Evolutionary conservation across 352 stramenopile species (phyloP).

Genomic region (Globisporangium paroecandrum): DNA sequence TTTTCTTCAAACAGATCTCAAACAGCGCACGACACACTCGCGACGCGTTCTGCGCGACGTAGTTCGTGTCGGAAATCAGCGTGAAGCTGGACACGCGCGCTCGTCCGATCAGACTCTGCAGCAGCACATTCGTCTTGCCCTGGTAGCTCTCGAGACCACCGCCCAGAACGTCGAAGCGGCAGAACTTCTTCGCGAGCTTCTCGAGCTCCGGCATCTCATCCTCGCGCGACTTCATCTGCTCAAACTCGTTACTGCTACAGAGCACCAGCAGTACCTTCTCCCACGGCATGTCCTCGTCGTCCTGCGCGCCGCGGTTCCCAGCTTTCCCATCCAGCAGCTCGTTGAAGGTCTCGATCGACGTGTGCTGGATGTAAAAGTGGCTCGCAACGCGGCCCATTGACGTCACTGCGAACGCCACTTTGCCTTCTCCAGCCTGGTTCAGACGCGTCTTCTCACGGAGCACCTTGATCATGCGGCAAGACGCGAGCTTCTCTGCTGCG

Average conservation of each 20-base stretch:
- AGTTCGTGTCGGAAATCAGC: slow-evolving; percentile 99
- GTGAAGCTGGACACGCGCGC: slow-evolving; percentile 94
- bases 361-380: slow-evolving; percentile 99
- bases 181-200: slow-evolving; percentile 86
- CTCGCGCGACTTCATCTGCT: slow-evolving; percentile 94
- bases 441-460: slow-evolving; percentile 50
- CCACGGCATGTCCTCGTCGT: slow-evolving; percentile 58
- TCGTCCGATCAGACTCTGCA: slow-evolving; percentile 85
- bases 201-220: slow-evolving; percentile 95
- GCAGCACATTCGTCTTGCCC: slow-evolving; percentile 96
- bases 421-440: slow-evolving; percentile 33
- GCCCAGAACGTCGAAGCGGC: slow-evolving; percentile 86
- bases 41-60: slow-evolving; percentile 98
- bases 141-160: slow-evolving; percentile 89
- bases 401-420: slow-evolving; percentile 89
- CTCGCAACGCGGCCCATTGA: slow-evolving; percentile 96
- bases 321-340: slow-evolving; percentile 83
- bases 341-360: slow-evolving; percentile 98
- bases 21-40: slow-evolving; percentile 97
- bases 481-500: slow-evolving; percentile 69
- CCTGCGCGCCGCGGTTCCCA: slow-evolving; percentile 22
- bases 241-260: slow-evolving; percentile 92
- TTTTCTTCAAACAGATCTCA: slow-evolving; percentile 96
- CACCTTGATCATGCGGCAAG: slow-evolving; percentile 83
- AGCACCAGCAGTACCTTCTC: slow-evolving; percentile 69